Base-by-base conservation (phyloP, 2,329 filamentous ascomycete species). In the Juglanconis oblonga region DNA sequence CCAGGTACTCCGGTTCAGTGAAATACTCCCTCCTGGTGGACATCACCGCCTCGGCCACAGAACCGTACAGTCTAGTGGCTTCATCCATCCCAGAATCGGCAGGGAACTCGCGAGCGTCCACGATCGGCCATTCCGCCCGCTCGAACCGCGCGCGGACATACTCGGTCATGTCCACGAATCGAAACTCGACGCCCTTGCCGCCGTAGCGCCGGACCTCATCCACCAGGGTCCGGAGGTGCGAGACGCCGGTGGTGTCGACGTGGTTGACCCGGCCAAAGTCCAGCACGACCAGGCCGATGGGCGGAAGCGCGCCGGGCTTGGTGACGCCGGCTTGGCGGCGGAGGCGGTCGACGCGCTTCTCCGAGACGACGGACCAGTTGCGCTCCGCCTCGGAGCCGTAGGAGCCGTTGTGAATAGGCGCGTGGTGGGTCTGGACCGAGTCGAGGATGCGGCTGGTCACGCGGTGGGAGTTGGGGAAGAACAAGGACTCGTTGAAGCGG, bases 401-500 rank as follows among this genome's bases (percentile, higher is more conserved):
- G 0, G 71, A 68, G 5, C 73, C 70, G 51, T 73, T 71, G 61
- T 77, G 74, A 3, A 72, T 67, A 0, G 74, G 73, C 0, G 76
- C 71, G 62, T 79, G 76, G 62, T 75, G 73, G 0, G 77, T 80
- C 62, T 82, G 78, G 42, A 85, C 68, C 1, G 74, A 72, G 62
- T 86, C 81, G 14, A 85, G 70, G 17, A 82, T 77, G 7, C 74
- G 70, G 2, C 70, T 75, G 52, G 82, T 84, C 61, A 80, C 71
- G 45, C 78, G 73, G 58, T 83, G 82, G 2, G 84, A 83, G 66
- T 88, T 87, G 62, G 79, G 81, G 73, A 87, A 88, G 70, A 87
- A 81, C 40, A 87, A 72, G 1, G 81, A 79, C 59, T 85, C 81
- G 40, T 77, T 79, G 70, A 86, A 84, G 4, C 76, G 75, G 67